A percentile compares a stretch with the other conserved stretches of the same genome.
These are phyloP conservation scores for Boletellus sp. DNA, from an alignment of 768 basidiomycete species.

Conservation along the genomic window DNA sequence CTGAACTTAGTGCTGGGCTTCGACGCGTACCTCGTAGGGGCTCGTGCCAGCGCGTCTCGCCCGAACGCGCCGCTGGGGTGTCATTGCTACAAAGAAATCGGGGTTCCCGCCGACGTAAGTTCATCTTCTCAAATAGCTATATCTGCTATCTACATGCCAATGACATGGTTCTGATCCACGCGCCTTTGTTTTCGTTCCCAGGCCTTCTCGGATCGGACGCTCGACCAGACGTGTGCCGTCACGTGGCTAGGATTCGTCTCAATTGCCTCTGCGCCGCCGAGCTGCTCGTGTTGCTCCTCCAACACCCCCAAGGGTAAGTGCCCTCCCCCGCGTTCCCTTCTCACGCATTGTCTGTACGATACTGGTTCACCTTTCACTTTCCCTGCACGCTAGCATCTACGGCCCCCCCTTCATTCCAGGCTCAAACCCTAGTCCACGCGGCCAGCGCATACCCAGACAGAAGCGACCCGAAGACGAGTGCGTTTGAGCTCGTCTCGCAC, in stretches of 20 bases:
- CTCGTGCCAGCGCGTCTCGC: conserved; percentile 37
- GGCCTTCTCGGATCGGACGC: conserved; percentile 82
- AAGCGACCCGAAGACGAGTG: conserved; percentile 37
- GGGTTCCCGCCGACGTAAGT: conserved; percentile 89
- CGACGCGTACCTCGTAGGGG: conserved; percentile 90
- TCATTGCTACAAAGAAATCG: conserved; percentile 98
- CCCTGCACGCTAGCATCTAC: conserved; percentile 41
- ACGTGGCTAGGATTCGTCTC: conserved; percentile 92
- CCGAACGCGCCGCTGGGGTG: conserved; percentile 62
- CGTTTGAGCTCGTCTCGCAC: conserved; percentile 89
- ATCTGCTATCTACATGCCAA: too few species aligned
- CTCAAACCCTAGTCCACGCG: conserved; percentile 6
- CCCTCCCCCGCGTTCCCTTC: too few species aligned
- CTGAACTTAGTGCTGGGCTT: conserved; percentile 95
- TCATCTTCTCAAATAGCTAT: too few species aligned
- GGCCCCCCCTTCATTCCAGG: conserved; percentile 63
- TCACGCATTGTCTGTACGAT: neutral
- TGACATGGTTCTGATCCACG: too few species aligned
- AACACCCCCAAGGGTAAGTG: conserved; percentile 84
- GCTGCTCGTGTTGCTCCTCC: conserved; percentile 80
- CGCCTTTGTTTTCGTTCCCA: conserved; percentile 10
- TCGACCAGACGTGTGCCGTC: conserved; percentile 99
- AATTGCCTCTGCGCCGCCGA: conserved; percentile 91
- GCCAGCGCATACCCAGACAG: conserved; percentile 4
- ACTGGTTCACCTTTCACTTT: neutral